Base-by-base conservation (phyloP, 2,329 filamentous ascomycete genomes). In the Colletotrichum sp. region DNA sequence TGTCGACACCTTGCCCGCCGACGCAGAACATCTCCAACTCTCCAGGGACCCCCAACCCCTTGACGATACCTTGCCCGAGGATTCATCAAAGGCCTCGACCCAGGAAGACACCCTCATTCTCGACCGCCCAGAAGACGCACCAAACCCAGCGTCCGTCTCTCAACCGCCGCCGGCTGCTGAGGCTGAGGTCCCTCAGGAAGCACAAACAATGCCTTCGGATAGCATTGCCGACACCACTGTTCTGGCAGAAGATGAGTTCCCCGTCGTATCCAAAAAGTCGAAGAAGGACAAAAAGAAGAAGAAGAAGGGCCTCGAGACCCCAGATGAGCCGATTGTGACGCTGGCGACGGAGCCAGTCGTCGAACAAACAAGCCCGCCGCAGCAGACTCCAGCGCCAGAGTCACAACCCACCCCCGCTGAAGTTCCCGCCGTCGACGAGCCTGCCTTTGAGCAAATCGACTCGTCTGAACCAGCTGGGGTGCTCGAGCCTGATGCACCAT, bases 251-350 rank as follows among this genome's bases (percentile, higher is more conserved):
- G 79, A 79, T n/a, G 79, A 82, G 61, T 67, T 72, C 10, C 73
- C 79, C 6, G 30, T 69, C 7, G 21, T 72, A 21, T 70, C 74
- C 48, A 82, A 82, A 79, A 84, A 82, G 60, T 77, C 74, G 16
- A 80, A 73, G 59, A 80, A 78, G 72, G 77, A 71, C 36, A 75
- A 71, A 57, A 79, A 78, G 68, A 77, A 71, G 60, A 77, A 73
- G 67, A 63, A 71, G 36, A 80, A 80, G 77, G 16, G 78, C 79
- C 18, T 78, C 43, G 43, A 52, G 43, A 21, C 72, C 67, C 79
- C 80, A 15, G 67, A 73, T 8, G 73, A 79, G 21, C 72, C 61
- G 4, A 52, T 65, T 28, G 67, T 18, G 16, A 30, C 32, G 48
- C 28, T 30, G 7, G 72, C 48, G 15, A 32, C 39, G 6, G 52